Base-by-base conservation (phyloP, 2,329 filamentous ascomycete species). In the Tolypocladium ovalisporum region DNA sequence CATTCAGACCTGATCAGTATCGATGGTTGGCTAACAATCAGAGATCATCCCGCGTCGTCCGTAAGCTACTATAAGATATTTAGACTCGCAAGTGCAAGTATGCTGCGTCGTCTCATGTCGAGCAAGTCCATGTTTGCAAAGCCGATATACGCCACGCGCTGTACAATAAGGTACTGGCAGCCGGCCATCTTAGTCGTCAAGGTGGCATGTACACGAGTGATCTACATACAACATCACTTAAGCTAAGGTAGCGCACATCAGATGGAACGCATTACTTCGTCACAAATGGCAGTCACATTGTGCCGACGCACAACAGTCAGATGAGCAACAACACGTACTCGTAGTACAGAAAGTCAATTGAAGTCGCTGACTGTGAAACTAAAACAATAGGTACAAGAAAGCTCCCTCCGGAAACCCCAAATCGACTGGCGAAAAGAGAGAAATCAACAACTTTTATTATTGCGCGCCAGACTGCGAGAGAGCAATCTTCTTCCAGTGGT, bases 401-500 rank as follows among this genome's bases (percentile, higher is more conserved):
- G 47, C 29, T 34, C 29, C 47, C 47, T 34, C 29, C 10, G 29
- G 47, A 51, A 35, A 52, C 34, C 54, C 27, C 35, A 12, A 15
- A 37, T 37, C 54, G 40, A 56, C 40, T 39, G 54, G 54, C 34
- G 32, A 60, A 58, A 54, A 35, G 59, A 58, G 55, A 57, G 57
- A 58, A 42, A 56, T 53, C 36, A 56, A 53, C 53, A 54, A 54
- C 49, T 56, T 58, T 60, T 59, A 42, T 56, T 58, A 58, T 47
- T 57, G 34, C 56, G 10, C 57, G 27, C 32, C 57, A 7, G 35
- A 64, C 62, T 73, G 73, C 60, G 70, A 70, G 57, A 80, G 68
- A 59, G 81, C 81, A 61, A 81, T 69, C 62, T 73, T 73, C 77
- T 84, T 86, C 83, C 83, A 87, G 67, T 85, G 79, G 71, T 85